Evolutionary conservation across 176 grass and related monocot genomes (phyloP).

Genomic region (Cenchrus fungigraminus): DNA sequence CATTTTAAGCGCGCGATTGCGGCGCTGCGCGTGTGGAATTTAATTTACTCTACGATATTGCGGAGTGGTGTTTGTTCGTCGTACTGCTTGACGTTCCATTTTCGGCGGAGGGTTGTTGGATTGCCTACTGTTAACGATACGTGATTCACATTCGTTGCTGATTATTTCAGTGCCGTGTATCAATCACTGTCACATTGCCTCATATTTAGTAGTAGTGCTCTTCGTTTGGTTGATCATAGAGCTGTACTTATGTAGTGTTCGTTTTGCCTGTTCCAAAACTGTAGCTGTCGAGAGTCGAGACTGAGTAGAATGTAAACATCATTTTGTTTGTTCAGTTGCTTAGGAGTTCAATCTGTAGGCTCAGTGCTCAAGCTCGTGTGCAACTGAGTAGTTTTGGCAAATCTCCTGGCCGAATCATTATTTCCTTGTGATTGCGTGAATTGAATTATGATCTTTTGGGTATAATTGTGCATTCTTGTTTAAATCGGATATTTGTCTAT

Average conservation of each 20-base stretch:
- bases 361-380: background rate
- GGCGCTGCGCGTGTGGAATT: background rate
- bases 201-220: background rate
- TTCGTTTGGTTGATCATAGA: background rate
- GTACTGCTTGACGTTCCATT: background rate
- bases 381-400: background rate
- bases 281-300: background rate
- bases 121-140: background rate
- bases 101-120: background rate
- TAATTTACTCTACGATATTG: background rate
- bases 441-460: background rate
- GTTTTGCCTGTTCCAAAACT: background rate
- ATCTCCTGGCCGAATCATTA: background rate
- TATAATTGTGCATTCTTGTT: background rate
- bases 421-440: background rate
- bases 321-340: slow-evolving; percentile 5
- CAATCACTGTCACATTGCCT: background rate
- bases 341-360: background rate
- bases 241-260: slow-evolving; percentile 12
- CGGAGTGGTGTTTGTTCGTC: background rate
- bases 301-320: background rate
- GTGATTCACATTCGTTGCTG: background rate
- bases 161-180: background rate
- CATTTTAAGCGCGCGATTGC: background rate
- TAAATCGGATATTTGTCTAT: background rate